Base-by-base conservation (phyloP, 352 stramenopile species). In the Globisporangium parvum region DNA sequence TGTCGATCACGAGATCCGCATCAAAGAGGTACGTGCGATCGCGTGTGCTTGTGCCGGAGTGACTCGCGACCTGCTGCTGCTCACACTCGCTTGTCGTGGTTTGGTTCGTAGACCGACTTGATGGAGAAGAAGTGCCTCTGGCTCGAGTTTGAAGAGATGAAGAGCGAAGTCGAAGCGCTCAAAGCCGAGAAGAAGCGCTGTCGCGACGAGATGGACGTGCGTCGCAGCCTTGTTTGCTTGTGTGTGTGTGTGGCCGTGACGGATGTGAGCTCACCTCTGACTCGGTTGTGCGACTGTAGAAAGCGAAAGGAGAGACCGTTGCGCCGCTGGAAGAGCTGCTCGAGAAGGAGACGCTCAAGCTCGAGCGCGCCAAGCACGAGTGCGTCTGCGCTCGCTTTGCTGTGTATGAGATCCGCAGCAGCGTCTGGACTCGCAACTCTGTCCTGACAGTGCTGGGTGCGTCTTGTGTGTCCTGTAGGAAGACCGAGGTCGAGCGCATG, bases 61-160 rank as follows among this genome's bases (percentile, higher is more conserved):
- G 39, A 44, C 14, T 20, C 9, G 31, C 35, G 35, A 39, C 18
- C 14, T 49, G 24, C 15, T 49, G 11, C 23, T 48, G 11, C 31
- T 47, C 1, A 45, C 20, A 18, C 17, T 41, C 17, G 37, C 20
- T 21, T 12, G 15, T 21, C 3, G 17, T 65, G 31, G 8, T n/a
- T n/a, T 0, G 31, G 6, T 12, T 37, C 8, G 14, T 61, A 93
- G 77, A 93, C 83, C 12, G 67, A 71, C 11, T 58, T 92, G 49
- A 91, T 95, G 77, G 75, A 95, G 67, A 91, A 92, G 53, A 93
- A 94, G 42, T 87, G 82, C 24, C 41, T 93, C 35, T 95, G 84
- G 85, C 77, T 95, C 26, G 69, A 91, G 53, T 91, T 92, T 55
- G 78, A 93, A 51, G 72, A 93, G 31, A 74, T 75, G 31, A 91